Base-by-base conservation (phyloP, 192 early-diverging fungal species). In the Coemansia reversa region DNA sequence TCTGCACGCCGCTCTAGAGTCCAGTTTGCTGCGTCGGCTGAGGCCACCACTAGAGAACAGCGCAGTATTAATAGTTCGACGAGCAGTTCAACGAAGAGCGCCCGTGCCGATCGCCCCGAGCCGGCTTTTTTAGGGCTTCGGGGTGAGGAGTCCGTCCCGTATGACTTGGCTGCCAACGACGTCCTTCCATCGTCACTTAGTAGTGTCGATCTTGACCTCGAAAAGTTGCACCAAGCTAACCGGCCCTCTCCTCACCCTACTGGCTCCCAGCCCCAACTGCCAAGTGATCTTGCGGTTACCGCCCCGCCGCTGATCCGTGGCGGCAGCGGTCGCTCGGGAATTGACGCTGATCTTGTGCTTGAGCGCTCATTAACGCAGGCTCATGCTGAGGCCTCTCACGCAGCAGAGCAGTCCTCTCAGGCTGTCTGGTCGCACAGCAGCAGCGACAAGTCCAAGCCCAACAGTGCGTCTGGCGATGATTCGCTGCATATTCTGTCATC, bases 401-500 rank as follows among this genome's bases (percentile, higher is more conserved):
- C 23, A 0, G 45, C 27, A 6, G 27, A 25, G 32, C 42, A 9
- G 29, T 58, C 39, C 19, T 54, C 23, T 55, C 61, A 58, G 22
- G 12, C n/a, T 27, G 58, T 50, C 24, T 65, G 48, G 30, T 67
- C 72, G 25, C 66, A 61, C 24, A 67, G 71, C 23, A 65, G 70
- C 55, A 68, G 66, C 20, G 72, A 58, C 16, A 69, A 62, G 19
- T 79, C 76, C 3, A 65, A 58, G 62, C 48, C 7, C 19, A 64
- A 67, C 29, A 65, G 65, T 29, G 62, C 55, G 3, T 72, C 66
- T 7, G 75, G 73, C 45, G 76, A 79, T 16, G 76, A 79, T 47
- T 65, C 75, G 33, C 32, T 79, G 12, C 70, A 79, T 35, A 66
- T 79, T 24, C 47, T 79, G 55, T 73, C 70, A 33, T 79, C 76